phyloP scores from a whole-genome alignment of 1,139 yeast species.

The Torulaspora globosa region DNA sequence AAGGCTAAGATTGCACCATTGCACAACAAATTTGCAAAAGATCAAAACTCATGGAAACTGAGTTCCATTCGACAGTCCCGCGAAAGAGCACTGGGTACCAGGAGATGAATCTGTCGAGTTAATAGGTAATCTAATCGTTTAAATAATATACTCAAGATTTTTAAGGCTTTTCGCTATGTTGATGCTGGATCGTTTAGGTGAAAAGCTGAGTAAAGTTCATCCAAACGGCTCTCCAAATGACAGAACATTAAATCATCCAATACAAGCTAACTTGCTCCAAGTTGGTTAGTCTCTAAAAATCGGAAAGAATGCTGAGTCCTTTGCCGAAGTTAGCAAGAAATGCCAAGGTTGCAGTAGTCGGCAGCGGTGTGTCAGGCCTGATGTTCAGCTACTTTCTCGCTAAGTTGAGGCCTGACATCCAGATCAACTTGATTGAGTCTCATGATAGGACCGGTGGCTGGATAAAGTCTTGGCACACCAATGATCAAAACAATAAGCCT shows the following conservation, averaged over 20 bases:
- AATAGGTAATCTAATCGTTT: neutral
- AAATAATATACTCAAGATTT: neutral
- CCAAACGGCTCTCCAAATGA: conserved; percentile 7
- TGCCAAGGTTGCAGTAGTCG: conserved; percentile 62
- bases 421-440: conserved; percentile 59
- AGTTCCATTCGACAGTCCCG: conserved; percentile 40
- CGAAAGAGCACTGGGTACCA: conserved; percentile 34
- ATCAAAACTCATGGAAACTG: conserved; percentile 53
- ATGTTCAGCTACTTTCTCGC: conserved; percentile 70
- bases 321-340: conserved; percentile 30
- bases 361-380: conserved; percentile 87
- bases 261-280: neutral
- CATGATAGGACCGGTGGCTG: conserved; percentile 67
- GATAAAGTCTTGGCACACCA: conserved; percentile 50
- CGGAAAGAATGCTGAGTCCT: conserved; percentile 16
- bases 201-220: neutral
- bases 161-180: neutral
- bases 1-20: conserved; percentile 59
- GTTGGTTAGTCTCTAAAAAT: neutral
- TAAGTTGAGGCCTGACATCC: conserved; percentile 66
- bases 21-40: conserved; percentile 50
- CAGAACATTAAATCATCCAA: neutral
- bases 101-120: conserved; percentile 16
- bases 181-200: conserved; percentile 5
- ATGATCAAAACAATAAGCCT: conserved; percentile 23